Conservation (phyloP, 2,329 filamentous ascomycete genomes). For the Nannizzia gypsea region DNA sequence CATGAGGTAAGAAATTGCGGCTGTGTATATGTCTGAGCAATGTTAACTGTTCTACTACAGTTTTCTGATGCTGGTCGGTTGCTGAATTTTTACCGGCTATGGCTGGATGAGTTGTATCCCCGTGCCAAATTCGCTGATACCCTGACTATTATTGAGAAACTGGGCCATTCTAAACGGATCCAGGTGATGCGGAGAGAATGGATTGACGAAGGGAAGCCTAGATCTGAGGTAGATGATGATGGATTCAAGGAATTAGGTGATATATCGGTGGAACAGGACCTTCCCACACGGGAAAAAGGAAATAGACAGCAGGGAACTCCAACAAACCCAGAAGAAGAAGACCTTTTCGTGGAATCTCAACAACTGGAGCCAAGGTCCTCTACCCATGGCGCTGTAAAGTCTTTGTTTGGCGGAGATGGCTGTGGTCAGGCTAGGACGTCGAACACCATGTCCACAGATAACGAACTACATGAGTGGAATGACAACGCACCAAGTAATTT, state of each 20-base stretch:
- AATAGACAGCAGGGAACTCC: background rate
- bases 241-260: background rate
- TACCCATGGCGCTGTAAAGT: background rate
- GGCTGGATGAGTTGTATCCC: slow-evolving; percentile 92
- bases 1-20: slow-evolving; percentile 54
- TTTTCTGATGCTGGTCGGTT: slow-evolving; percentile 75
- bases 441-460: background rate
- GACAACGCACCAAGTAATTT: slow-evolving; percentile 10
- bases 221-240: slow-evolving; percentile 13
- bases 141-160: slow-evolving; percentile 79
- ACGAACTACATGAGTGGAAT: slow-evolving; percentile 24
- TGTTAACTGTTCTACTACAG: slow-evolving; percentile 30
- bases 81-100: slow-evolving; percentile 84
- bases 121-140: slow-evolving; percentile 90
- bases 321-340: background rate
- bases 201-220: slow-evolving; percentile 57
- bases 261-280: background rate
- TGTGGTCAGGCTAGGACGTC: background rate
- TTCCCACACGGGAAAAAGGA: background rate
- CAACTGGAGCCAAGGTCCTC: background rate
- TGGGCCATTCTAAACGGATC: slow-evolving; percentile 73
- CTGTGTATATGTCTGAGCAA: background rate
- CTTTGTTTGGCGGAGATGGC: slow-evolving; percentile 8
- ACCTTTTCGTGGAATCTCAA: background rate
- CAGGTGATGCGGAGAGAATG: slow-evolving; percentile 64